phyloP scores from a whole-genome alignment of 2,329 filamentous ascomycete species.

The Fusarium sp. region DNA sequence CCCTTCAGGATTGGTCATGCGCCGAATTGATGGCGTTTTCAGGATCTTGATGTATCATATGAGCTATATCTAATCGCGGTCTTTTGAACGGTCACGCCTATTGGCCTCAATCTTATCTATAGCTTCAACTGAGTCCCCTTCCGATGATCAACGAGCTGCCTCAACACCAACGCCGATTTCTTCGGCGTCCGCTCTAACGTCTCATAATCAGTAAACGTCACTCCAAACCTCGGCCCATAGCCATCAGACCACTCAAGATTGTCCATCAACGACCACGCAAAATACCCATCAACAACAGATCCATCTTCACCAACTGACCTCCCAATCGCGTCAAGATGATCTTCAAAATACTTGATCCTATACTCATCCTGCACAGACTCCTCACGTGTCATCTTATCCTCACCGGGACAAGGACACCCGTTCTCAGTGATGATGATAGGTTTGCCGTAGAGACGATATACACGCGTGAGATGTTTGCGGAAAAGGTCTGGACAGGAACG shows the following conservation, averaged over 20 bases:
- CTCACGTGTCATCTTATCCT: constrained; percentile 35
- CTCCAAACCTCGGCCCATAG: constrained; percentile 24
- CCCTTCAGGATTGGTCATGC: rapidly evolving
- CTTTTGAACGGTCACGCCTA: not conserved
- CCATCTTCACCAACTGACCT: constrained; percentile 23
- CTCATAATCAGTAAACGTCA: constrained; percentile 23
- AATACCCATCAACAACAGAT: constrained; percentile 11
- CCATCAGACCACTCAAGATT: constrained; percentile 33
- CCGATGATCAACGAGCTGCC: not conserved
- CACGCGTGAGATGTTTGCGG: constrained; percentile 19
- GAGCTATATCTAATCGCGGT: not conserved
- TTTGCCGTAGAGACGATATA: constrained; percentile 24
- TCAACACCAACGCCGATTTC: constrained; percentile 17
- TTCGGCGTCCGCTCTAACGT: constrained; percentile 28
- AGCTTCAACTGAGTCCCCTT: not conserved
- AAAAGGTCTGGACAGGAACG: constrained; percentile 22
- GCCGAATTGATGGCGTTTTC: rapidly evolving
- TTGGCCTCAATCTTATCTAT: not conserved
- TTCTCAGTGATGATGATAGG: constrained; percentile 31
- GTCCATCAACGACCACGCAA: constrained; percentile 34
- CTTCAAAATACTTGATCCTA: constrained; percentile 50
- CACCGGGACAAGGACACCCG: constrained; percentile 21
- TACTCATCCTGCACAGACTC: constrained; percentile 51
- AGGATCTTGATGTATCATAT: rapidly evolving
- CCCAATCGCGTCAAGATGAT: constrained; percentile 51